Evolutionary conservation across 2,329 filamentous ascomycete genomes (phyloP), one percentile per base, ranked within the genome.

Genomic region (Aspergillus piperis): DNA sequence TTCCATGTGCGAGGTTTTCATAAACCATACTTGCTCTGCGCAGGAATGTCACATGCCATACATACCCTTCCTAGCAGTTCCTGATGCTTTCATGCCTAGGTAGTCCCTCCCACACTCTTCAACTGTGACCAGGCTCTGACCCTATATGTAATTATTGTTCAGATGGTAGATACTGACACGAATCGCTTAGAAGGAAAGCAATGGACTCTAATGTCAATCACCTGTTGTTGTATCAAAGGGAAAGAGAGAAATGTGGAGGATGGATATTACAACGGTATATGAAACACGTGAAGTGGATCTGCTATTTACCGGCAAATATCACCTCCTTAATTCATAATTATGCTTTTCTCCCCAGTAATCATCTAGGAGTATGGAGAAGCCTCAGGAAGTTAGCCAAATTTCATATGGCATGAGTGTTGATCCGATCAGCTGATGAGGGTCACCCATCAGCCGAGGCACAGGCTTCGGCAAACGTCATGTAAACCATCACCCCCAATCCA

Each of bases 381-480:
- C 19, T 19, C 19, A 23, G 23, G 19, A 23, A 44, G 5, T 39
- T 8, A 53, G 47, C 47, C 21, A 23, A 15, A 23, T 21, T 23
- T 19, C 41, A 42, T 47, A 23, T 32, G 17, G 44, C 13, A 36
- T 42, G 52, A 52, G 47, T 5, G 19, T 44, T 44, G 41, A 44
- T 44, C 41, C 19, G 41, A 44, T 44, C 41, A 44, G 41, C 41
- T 44, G 41, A 44, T 44, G 41, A 36, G 19, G 21, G 41, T 49
- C 21, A n/a, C 13, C 11, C n/a, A 60, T 59, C 65, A 73, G 66
- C 73, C 73, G 73, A 75, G 73, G 73, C 68, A 69, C 66, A 72
- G 56, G 47, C 59, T 66, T 73, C 71, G 72, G 72, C 61, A 74
- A 73, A 74, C 73, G 73, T 75, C 73, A 74, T 75, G 70, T 66